Evolutionary conservation across 2,329 filamentous ascomycete species (phyloP).

Genomic region (Alternaria sp.): DNA sequence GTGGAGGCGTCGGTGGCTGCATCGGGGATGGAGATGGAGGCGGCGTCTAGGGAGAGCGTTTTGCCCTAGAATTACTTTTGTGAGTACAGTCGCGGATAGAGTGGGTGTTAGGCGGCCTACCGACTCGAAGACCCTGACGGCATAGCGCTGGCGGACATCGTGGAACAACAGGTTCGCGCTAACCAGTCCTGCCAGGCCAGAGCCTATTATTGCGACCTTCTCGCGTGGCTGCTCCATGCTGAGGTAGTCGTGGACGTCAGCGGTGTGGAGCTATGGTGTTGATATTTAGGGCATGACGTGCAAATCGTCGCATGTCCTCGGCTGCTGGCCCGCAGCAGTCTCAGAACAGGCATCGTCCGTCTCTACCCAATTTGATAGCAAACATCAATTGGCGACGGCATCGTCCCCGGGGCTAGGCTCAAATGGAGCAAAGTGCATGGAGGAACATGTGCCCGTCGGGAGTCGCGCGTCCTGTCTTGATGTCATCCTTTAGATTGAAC

Average conservation of each 20-base stretch:
- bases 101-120: constrained; percentile 34
- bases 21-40: constrained; percentile 50
- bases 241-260: not conserved
- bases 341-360: not conserved
- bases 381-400: not conserved
- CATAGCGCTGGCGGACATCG: constrained; percentile 50
- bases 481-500: not conserved
- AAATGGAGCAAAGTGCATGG: not conserved
- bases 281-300: not conserved
- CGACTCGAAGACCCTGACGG: constrained; percentile 55
- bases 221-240: constrained; percentile 15
- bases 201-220: constrained; percentile 55
- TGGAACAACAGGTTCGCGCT: constrained; percentile 54
- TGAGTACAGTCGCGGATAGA: not conserved
- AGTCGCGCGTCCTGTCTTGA: not conserved
- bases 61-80: constrained; percentile 44
- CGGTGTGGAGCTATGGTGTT: not conserved
- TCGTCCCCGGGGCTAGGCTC: not conserved
- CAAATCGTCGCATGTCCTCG: not conserved
- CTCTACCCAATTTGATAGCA: not conserved
- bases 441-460: not conserved
- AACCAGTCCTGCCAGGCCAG: constrained; percentile 58
- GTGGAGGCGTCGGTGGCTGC: constrained; percentile 27
- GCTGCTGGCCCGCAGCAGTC: not conserved
- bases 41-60: constrained; percentile 54